Conservation (phyloP, 441 rosid species). For the Hura crepitans region DNA sequence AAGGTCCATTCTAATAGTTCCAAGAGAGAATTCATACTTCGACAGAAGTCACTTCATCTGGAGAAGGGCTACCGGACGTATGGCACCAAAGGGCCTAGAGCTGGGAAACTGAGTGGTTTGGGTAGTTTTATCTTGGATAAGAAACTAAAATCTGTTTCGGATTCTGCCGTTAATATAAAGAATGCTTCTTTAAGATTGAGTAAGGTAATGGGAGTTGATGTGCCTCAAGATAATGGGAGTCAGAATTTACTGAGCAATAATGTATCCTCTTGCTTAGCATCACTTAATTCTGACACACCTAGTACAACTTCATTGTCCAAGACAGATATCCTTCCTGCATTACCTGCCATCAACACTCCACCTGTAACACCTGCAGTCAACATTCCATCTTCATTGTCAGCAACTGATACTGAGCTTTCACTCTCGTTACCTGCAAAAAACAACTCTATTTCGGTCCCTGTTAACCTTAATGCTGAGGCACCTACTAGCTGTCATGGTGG, state of each 20-base stretch:
- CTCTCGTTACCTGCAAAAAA: slow-evolving; percentile 52
- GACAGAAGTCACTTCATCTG: slow-evolving; percentile 70
- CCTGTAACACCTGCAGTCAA: slow-evolving; percentile 38
- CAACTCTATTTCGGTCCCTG: slow-evolving; percentile 34
- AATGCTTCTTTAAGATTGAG: slow-evolving; percentile 55
- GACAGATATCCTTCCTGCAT: slow-evolving; percentile 25
- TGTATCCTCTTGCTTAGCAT: slow-evolving; percentile 30
- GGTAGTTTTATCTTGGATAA: slow-evolving; percentile 53
- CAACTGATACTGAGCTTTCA: slow-evolving; percentile 55
- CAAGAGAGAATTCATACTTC: slow-evolving; percentile 65
- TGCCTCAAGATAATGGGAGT: slow-evolving; percentile 40
- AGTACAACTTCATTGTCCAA: slow-evolving; percentile 30
- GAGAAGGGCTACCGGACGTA: slow-evolving; percentile 69
- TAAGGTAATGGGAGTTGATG: slow-evolving; percentile 48
- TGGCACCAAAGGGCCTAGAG: slow-evolving; percentile 60
- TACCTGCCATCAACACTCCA: slow-evolving; percentile 20
- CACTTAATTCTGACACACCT: slow-evolving; percentile 31
- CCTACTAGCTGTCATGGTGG: slow-evolving; percentile 34
- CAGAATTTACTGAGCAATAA: slow-evolving; percentile 26
- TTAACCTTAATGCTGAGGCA: slow-evolving; percentile 28
- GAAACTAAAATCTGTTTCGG: slow-evolving; percentile 51
- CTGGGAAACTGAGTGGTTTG: slow-evolving; percentile 47
- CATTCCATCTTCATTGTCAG: slow-evolving; percentile 38
- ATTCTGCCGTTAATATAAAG: slow-evolving; percentile 49
- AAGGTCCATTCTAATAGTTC: slow-evolving; percentile 50